Base-by-base conservation (phyloP, 1,139 yeast species). In the Yamadazyma pseudoaaseri region DNA sequence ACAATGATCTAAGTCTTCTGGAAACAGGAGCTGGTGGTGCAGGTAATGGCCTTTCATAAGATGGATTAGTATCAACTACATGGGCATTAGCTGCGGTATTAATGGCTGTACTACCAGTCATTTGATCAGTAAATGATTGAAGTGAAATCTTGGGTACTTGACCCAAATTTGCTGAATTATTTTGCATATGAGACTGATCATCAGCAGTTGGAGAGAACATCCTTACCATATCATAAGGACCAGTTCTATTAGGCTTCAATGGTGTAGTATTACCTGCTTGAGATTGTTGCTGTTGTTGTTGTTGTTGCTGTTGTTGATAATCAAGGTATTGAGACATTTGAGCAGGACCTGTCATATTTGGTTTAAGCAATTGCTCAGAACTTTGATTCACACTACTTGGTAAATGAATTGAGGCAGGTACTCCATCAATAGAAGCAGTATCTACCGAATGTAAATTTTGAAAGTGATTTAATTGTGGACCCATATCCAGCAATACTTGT, bases 401-500 rank as follows among this genome's bases (percentile, higher is more conserved):
- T 18, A 60, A 46, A 21, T 78, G 77, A 27, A 75, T 58, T 37
- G 63, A 71, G 0, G 78, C 56, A 0, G 83, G 81, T 1, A 69
- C 70, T 3, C 83, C 82, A 39, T 65, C 78, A 10, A 77, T 65
- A 17, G 81, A 73, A 3, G 78, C 85, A 32, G 82, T 76, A 50
- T 82, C 89, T 5, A 80, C 83, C 6, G 76, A 72, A 38, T 68
- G 49, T 36, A 81, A 73, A 48, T 81, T 76, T 38, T 73, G 78
- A 55, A 82, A 82, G 52, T 79, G 83, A 36, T 76, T 76, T 30
- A 81, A 70, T 20, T 82, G 80, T 7, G 80, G 79, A 43, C 72
- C 79, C 81, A 81, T 79, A 41, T 81, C 90, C 38, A 72, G 70
- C 16, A 81, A 58, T 13, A 77, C 81, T 47, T 79, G 81, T 35